Evolutionary conservation across 2,329 filamentous ascomycete species (phyloP).

Genomic region (Emergomyces africanus): DNA sequence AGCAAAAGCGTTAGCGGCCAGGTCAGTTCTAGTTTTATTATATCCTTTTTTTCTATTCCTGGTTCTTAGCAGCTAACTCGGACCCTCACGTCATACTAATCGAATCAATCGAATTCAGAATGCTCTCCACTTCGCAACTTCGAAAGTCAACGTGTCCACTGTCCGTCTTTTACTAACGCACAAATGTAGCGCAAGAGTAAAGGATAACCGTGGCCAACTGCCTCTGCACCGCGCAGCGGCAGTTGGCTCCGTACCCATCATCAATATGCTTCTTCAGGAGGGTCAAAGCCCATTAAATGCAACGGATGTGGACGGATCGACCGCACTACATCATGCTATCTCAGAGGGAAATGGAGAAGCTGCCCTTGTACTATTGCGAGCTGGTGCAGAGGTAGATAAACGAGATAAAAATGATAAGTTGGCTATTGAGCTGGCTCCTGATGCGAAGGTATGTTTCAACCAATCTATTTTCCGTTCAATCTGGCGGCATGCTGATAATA

Average conservation of each 20-base stretch:
- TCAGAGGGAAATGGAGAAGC: slow-evolving; percentile 58
- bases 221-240: slow-evolving; percentile 86
- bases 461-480: neutral
- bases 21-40: slow-evolving; percentile 14
- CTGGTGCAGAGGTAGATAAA: slow-evolving; percentile 71
- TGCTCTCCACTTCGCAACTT: slow-evolving; percentile 80
- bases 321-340: slow-evolving; percentile 68
- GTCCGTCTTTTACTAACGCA: slow-evolving; percentile 63
- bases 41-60: neutral
- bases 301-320: slow-evolving; percentile 69
- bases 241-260: slow-evolving; percentile 75
- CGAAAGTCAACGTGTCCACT: slow-evolving; percentile 74
- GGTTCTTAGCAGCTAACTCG: neutral
- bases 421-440: slow-evolving; percentile 72
- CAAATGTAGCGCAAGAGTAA: slow-evolving; percentile 65
- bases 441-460: slow-evolving; percentile 53
- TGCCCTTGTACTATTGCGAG: slow-evolving; percentile 68
- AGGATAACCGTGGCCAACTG: slow-evolving; percentile 79
- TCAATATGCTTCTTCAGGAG: slow-evolving; percentile 63
- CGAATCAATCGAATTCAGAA: slow-evolving; percentile 40
- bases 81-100: no score
- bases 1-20: slow-evolving; percentile 32
- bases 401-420: slow-evolving; percentile 57
- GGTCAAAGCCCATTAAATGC: slow-evolving; percentile 68
- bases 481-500: neutral